Evolutionary conservation across 2,329 filamentous ascomycete species (phyloP).

Genomic region (Apiospora phragmitis): DNA sequence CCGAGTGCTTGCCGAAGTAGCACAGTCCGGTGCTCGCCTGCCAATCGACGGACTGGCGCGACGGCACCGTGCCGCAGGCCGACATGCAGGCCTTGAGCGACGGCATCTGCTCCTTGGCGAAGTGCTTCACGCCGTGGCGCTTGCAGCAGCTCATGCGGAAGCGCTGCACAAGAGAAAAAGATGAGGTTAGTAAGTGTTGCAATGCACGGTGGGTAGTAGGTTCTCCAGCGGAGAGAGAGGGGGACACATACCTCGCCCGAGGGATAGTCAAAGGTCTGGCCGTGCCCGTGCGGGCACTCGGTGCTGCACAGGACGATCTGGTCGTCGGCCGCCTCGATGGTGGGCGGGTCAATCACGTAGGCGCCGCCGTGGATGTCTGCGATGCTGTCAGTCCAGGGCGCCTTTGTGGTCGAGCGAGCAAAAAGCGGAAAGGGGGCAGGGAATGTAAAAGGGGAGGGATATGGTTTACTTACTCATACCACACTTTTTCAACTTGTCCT

Average conservation of each 20-base stretch:
- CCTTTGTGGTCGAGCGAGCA: too few relatives aligned
- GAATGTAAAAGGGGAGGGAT: background rate
- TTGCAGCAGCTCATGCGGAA: constrained; percentile 6
- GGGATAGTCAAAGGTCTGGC: background rate
- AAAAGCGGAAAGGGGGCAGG: too few relatives aligned
- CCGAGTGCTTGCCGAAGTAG: constrained; percentile 11
- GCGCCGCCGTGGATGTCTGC: background rate
- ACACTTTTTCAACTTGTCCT: background rate
- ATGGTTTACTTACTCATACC: background rate
- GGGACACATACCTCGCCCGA: constrained; percentile 44
- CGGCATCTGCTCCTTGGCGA: constrained; percentile 3
- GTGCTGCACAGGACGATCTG: background rate
- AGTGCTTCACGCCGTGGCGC: background rate
- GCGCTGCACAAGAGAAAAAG: background rate
- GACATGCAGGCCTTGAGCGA: background rate
- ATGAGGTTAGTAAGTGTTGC: background rate
- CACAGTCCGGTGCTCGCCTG: background rate
- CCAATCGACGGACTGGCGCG: constrained; percentile 5
- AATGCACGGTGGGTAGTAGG: too few relatives aligned
- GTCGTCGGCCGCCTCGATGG: background rate
- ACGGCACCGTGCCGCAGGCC: background rate
- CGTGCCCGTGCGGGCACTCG: background rate
- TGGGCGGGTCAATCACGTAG: background rate
- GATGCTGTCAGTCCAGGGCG: background rate
- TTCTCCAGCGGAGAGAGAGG: too few relatives aligned